These are phyloP conservation scores for Mixia osmundae DNA, from an alignment of 1,284 basidiomycete genomes.

Conservation along the genomic window DNA sequence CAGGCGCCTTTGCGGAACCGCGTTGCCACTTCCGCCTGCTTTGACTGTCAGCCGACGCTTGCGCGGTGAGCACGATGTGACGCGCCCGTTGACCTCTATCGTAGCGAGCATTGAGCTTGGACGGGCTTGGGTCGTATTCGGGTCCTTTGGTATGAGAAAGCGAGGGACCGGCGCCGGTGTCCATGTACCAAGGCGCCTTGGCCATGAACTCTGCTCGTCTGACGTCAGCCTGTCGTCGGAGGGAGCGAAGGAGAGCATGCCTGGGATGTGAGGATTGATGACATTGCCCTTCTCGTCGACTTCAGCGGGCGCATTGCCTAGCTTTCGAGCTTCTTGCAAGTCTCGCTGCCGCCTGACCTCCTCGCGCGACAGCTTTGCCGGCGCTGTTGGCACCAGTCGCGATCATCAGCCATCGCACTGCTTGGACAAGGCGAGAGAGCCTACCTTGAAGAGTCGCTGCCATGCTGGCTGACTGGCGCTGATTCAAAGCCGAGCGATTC, in stretches of 20 bases:
- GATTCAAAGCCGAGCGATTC: no score
- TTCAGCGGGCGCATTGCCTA: no score
- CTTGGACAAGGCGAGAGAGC: no score
- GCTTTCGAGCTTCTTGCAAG: no score
- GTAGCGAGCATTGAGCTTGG: slow-evolving; percentile 74
- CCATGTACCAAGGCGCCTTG: slow-evolving; percentile 95
- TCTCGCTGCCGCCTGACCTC: no score
- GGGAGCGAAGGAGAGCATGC: slow-evolving; percentile 28
- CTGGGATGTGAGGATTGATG: slow-evolving; percentile 96
- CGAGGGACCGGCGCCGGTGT: slow-evolving; percentile 58
- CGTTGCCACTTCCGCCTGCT: slow-evolving; percentile 31
- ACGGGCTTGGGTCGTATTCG: slow-evolving; percentile 36
- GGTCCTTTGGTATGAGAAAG: slow-evolving; percentile 64
- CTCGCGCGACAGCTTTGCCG: no score
- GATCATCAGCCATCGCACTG: no score
- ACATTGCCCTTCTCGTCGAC: no score
- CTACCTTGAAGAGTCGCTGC: no score
- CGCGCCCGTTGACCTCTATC: slow-evolving; percentile 54
- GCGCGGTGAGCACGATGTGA: neutral
- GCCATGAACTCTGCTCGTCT: slow-evolving; percentile 29
- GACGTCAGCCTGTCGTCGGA: neutral
- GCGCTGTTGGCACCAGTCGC: no score
- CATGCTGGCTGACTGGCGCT: no score
- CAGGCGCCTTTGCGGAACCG: slow-evolving; percentile 96
- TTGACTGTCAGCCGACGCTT: neutral